Evolutionary conservation across 2,329 filamentous ascomycete species (phyloP).

Genomic region (Fusarium zealandicum): DNA sequence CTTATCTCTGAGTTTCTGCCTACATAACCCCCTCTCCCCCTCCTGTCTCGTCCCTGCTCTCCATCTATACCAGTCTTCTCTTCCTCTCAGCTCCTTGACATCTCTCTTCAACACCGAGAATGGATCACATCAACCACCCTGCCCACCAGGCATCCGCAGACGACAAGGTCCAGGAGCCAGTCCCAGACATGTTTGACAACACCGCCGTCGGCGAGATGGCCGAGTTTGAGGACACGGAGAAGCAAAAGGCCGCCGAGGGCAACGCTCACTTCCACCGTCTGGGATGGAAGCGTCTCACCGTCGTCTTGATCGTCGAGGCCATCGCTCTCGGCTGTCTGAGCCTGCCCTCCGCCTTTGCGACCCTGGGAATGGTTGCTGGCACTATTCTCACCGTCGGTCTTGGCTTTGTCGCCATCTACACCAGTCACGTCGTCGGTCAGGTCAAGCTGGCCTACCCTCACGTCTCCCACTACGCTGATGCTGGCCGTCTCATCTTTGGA

Average conservation of each 20-base stretch:
- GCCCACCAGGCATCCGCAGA: constrained; percentile 14
- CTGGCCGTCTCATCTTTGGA: constrained; percentile 68
- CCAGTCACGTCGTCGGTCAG: constrained; percentile 55
- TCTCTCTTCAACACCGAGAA: constrained; percentile 9
- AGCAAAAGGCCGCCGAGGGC: constrained; percentile 55
- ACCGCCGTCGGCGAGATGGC: constrained; percentile 42
- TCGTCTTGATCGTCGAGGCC: constrained; percentile 64
- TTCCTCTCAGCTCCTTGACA: not conserved
- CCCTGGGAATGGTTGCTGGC: constrained; percentile 61
- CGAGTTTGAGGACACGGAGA: constrained; percentile 55
- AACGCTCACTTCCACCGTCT: constrained; percentile 58
- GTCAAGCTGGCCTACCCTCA: constrained; percentile 61
- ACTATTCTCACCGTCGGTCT: constrained; percentile 52
- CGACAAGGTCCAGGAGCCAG: constrained; percentile 8
- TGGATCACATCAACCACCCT: constrained; percentile 28
- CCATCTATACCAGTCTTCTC: not conserved
- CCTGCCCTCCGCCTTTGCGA: constrained; percentile 59
- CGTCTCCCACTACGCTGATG: constrained; percentile 72
- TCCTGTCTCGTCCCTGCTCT: too few relatives aligned
- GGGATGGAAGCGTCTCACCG: too few relatives aligned
- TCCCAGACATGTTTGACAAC: constrained; percentile 40
- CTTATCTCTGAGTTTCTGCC: too few relatives aligned
- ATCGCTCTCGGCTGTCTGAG: constrained; percentile 62
- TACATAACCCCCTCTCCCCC: too few relatives aligned
- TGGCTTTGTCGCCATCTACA: constrained; percentile 57